Conservation (phyloP, 345 rosid genomes). For the Eucalyptus curtisii region DNA sequence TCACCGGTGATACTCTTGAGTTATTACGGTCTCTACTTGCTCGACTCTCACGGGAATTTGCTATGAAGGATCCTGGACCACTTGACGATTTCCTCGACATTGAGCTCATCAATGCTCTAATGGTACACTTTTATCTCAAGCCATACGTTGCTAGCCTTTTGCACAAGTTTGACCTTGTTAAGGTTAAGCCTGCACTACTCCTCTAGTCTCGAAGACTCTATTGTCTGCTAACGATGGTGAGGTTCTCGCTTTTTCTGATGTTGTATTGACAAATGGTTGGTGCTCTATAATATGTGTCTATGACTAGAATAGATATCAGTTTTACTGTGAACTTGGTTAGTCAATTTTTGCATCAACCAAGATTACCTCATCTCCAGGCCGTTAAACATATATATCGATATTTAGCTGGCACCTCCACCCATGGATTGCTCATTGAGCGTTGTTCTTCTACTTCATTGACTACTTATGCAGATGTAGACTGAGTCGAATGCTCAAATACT, state of each 20-base stretch:
- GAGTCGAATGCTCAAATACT: neutral
- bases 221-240: neutral
- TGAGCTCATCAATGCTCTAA: no score
- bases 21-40: no score
- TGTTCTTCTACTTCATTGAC: neutral
- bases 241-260: neutral
- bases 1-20: fast-evolving
- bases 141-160: neutral
- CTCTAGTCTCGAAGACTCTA: neutral
- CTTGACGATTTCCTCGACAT: neutral
- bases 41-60: no score
- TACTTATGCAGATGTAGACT: neutral
- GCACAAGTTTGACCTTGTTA: neutral
- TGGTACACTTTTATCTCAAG: neutral
- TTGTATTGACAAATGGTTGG: neutral
- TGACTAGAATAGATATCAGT: no score
- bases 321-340: no score
- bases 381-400: neutral
- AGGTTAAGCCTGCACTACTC: neutral
- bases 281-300: neutral
- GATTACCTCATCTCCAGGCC: neutral
- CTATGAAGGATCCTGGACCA: no score
- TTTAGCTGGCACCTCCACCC: neutral
- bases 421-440: neutral
- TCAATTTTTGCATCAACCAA: neutral